Evolutionary conservation across 306 rosid genomes (phyloP), one percentile per base, ranked within the genome.

Genomic region (Vigna hirtella): DNA sequence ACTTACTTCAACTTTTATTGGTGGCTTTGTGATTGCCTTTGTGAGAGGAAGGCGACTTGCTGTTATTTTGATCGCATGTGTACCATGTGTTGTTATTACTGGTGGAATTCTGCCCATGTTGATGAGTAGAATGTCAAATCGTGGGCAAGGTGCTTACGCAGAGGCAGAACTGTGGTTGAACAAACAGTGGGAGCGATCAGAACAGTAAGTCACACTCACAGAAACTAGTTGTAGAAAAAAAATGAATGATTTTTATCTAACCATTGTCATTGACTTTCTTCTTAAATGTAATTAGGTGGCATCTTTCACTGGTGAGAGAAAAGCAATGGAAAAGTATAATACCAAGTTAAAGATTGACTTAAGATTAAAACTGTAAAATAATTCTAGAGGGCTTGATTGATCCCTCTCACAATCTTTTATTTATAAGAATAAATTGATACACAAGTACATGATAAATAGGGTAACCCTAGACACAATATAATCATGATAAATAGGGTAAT

Each of bases 141-240:
- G 97, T 0, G 97, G 93, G 1, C 98, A 95, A 75, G 24, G 66
- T 45, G 98, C 97, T 72, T 95, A 95, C 70, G 91, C 96, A 6
- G 97, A 95, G 82, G 97, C 98, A 13, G 98, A 66, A 87, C 80
- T 61, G 84, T 91, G 5, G 98, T 89, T 3, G 98, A 95, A 58
- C 98, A 95, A 84, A 89, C 95, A 0, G 88, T 92, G 26, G 93
- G 93, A 81, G 80, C 92, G 45, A 95, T 95, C 42, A 85, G 96
- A 87, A 92, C 98, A n/a, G 98, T 90, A 88, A 88, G 90, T 9
- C 34, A 49, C 36, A 65, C 11, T 38, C 51, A 17, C 48, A 52
- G 3, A 59, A 59, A 13, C 2, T 28, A 63, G 14, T 2, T 17
- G 7, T 22, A 7, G 24, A 43, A 38, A 64, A 26, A 64, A 63